These are phyloP conservation scores for Platismatia glauca DNA, from an alignment of 495 filamentous ascomycete species.

Conservation along the genomic window DNA sequence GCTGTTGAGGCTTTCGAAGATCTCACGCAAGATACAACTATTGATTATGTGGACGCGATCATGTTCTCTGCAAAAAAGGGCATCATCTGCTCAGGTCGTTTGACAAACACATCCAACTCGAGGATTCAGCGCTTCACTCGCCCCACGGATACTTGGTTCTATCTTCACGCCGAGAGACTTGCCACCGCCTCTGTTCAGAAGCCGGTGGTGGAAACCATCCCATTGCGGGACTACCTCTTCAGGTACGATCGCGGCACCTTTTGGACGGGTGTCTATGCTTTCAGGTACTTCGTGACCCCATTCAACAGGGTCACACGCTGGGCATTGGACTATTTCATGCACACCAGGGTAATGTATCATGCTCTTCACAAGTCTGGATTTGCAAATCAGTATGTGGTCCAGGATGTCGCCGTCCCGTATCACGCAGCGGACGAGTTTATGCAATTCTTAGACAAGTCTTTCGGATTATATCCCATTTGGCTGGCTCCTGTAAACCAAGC, in stretches of 20 bases:
- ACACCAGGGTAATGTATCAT: slow-evolving; percentile 48
- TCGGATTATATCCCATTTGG: slow-evolving; percentile 50
- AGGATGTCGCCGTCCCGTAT: slow-evolving; percentile 50
- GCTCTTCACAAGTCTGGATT: slow-evolving; percentile 45
- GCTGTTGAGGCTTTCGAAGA: slow-evolving; percentile 33
- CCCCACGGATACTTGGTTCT: slow-evolving; percentile 50
- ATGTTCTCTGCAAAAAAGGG: slow-evolving; percentile 36
- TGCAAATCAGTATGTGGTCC: slow-evolving; percentile 39
- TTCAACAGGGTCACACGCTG: slow-evolving; percentile 47
- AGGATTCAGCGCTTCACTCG: slow-evolving; percentile 36
- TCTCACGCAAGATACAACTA: slow-evolving; percentile 24
- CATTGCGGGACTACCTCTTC: slow-evolving; percentile 51
- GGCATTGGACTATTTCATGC: slow-evolving; percentile 43
- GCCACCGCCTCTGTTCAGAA: background rate
- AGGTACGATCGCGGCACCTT: slow-evolving; percentile 56
- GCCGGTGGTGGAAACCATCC: slow-evolving; percentile 38
- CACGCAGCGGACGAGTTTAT: slow-evolving; percentile 39
- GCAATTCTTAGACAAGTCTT: slow-evolving; percentile 33
- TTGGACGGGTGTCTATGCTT: slow-evolving; percentile 44
- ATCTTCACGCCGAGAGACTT: slow-evolving; percentile 37
- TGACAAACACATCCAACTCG: slow-evolving; percentile 27
- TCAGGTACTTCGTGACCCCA: slow-evolving; percentile 46
- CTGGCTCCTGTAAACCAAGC: slow-evolving; percentile 42
- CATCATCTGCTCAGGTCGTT: slow-evolving; percentile 39
- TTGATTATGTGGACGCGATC: slow-evolving; percentile 51